Evolutionary conservation across 2,329 filamentous ascomycete genomes (phyloP).

Genomic region (Monosporascus sp.): DNA sequence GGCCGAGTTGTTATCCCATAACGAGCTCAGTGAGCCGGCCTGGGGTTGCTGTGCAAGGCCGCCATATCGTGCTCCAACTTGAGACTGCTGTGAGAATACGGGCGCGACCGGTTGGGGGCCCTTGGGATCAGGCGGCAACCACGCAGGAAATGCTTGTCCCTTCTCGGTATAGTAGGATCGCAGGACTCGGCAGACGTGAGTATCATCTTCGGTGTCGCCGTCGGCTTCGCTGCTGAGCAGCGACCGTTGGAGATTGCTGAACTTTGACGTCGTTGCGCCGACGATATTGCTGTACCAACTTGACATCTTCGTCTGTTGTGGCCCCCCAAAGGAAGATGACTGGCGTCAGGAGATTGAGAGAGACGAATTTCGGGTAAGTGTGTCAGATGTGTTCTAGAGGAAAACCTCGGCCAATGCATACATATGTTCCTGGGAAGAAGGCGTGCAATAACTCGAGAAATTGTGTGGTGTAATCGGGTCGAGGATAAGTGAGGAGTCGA

Average conservation of each 20-base stretch:
- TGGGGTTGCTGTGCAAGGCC: conserved; percentile 33
- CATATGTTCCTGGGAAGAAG: no score
- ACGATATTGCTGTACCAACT: conserved; percentile 76
- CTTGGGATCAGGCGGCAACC: conserved; percentile 90
- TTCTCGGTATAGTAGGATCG: conserved; percentile 91
- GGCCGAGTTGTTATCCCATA: conserved; percentile 48
- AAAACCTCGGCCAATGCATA: no score
- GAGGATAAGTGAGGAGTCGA: no score
- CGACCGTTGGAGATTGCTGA: conserved; percentile 62
- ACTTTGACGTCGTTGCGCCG: conserved; percentile 59
- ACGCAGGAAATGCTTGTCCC: conserved; percentile 70
- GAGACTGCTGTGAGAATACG: conserved; percentile 45
- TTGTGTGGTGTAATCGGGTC: no score
- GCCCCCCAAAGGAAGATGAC: no score
- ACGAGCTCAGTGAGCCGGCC: conserved; percentile 42
- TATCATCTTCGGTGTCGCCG: conserved; percentile 80
- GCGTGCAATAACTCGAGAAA: no score
- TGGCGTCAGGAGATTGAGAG: no score
- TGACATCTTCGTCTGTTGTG: conserved; percentile 48
- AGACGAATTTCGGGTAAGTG: no score
- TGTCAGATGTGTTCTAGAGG: no score
- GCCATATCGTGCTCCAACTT: conserved; percentile 50
- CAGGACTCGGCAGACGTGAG: conserved; percentile 88
- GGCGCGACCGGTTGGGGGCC: conserved; percentile 51
- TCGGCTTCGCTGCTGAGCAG: conserved; percentile 62